Evolutionary conservation across 352 stramenopile species (phyloP), one percentile per base, ranked within the genome.

Genomic region (Pythium brachiatum): DNA sequence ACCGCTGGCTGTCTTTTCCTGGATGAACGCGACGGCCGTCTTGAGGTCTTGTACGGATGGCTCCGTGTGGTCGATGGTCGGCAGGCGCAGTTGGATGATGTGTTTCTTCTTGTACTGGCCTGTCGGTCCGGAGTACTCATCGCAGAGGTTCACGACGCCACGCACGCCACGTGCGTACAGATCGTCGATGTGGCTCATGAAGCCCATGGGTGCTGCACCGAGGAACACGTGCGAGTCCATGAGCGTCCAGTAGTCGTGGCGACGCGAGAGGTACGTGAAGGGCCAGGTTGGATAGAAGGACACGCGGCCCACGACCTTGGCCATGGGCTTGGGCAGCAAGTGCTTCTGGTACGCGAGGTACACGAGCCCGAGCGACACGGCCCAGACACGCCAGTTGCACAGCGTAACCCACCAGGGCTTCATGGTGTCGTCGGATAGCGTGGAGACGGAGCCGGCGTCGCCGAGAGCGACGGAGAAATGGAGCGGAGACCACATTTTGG

Each of bases 111-210:
- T 72, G 78, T 99, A 99, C 53, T 93, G 78, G 21, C 70, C 64
- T 20, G 89, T 57, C 3, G 96, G 96, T 0, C 96, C 96, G 2
- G 60, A 46, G 67, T 98, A 99, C 74, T 99, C 96, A 63, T 98
- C 94, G 68, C 95, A 99, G 60, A 99, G 79, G 60, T 99, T 99
- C 34, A 98, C 79, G 13, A 98, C 92, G 20, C 89, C 94, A 23
- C 88, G 83, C 13, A 98, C 83, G 13, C 90, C 76, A 57, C 82
- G 75, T 31, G 88, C 76, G 50, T 90, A 65, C 3, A 98, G 71
- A 51, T 70, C 74, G 32, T 96, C 68, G 26, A 96, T 88, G 75
- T 97, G 89, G 27, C 77, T 66, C 69, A 96, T 79, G 62, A 96
- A 95, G 16, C 81, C 76, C 79, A 98, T 96, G 11, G 93, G 93